A percentile compares a stretch with the other conserved stretches of the same genome.
phyloP scores from a whole-genome alignment of 2,329 filamentous ascomycete species.

The Alternaria alternata region DNA sequence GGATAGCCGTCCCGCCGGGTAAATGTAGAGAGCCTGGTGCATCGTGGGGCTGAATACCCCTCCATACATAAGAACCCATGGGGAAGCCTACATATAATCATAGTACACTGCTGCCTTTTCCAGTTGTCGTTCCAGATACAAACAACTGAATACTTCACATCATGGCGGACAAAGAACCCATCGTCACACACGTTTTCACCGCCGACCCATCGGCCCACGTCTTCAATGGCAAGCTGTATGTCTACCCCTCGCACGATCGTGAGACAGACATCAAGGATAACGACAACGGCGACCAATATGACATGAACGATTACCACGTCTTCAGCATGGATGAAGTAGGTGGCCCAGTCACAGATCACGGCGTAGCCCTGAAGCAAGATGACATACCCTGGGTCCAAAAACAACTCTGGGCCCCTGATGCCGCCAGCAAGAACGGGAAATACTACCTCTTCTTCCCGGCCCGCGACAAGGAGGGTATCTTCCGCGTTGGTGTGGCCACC shows the following conservation, averaged over 20 bases:
- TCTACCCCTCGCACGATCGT: slow-evolving; percentile 83
- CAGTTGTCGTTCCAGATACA: slow-evolving; percentile 1
- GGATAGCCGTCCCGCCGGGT: slow-evolving; percentile 45
- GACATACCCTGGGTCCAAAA: slow-evolving; percentile 80
- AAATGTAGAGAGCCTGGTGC: slow-evolving; percentile 34
- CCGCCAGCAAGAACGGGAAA: slow-evolving; percentile 71
- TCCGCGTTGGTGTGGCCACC: slow-evolving; percentile 77
- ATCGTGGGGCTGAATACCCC: slow-evolving; percentile 37
- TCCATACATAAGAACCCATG: slow-evolving; percentile 35
- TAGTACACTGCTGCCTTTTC: slow-evolving; percentile 4
- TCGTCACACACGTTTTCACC: slow-evolving; percentile 79
- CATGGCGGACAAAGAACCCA: slow-evolving; percentile 60
- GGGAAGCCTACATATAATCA: slow-evolving; percentile 23
- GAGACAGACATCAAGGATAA: slow-evolving; percentile 78
- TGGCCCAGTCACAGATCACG: slow-evolving; percentile 73
- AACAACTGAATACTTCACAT: slow-evolving; percentile 5
- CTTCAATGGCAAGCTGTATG: slow-evolving; percentile 77
- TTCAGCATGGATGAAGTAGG: slow-evolving; percentile 68
- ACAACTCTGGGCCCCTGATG: slow-evolving; percentile 84
- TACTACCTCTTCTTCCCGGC: slow-evolving; percentile 84
- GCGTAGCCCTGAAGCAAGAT: slow-evolving; percentile 69
- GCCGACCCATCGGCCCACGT: slow-evolving; percentile 83
- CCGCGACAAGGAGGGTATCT: slow-evolving; percentile 72
- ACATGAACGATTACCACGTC: slow-evolving; percentile 86
- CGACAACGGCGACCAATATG: slow-evolving; percentile 86